Evolutionary conservation across 2,329 filamentous ascomycete species (phyloP).

Genomic region (Alternaria rosae): DNA sequence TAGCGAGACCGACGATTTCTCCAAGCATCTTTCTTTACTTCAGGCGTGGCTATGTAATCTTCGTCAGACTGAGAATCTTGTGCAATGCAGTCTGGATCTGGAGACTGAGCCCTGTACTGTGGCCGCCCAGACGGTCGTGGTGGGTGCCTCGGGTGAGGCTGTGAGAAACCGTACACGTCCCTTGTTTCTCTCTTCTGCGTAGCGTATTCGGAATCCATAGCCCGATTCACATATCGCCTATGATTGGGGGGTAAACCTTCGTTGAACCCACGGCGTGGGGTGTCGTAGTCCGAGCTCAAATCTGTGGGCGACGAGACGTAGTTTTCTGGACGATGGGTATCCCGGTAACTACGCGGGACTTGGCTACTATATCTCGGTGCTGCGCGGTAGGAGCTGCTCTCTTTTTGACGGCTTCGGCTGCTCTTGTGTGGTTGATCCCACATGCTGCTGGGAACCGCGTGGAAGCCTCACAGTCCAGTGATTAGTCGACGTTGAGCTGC

Average conservation of each 20-base stretch:
- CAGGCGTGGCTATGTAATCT: conserved; percentile 10
- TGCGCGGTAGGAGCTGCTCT: neutral
- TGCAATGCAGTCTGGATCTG: conserved; percentile 6
- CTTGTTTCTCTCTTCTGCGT: neutral
- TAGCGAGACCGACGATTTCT: neutral
- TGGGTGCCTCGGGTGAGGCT: neutral
- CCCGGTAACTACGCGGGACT: neutral
- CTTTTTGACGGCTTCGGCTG: conserved; percentile 4
- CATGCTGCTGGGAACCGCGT: conserved; percentile 3
- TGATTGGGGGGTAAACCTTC: neutral
- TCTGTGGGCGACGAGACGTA: conserved; percentile 8
- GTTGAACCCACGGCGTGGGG: neutral
- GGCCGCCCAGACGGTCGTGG: neutral
- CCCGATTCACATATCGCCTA: neutral
- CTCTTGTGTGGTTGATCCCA: conserved; percentile 1
- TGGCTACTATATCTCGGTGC: neutral
- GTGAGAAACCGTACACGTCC: neutral
- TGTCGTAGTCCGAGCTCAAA: conserved; percentile 13
- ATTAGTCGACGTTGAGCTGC: conserved; percentile 1
- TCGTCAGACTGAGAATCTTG: conserved; percentile 5
- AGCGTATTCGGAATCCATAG: conserved; percentile 10
- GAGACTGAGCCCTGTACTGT: conserved; percentile 1
- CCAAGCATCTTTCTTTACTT: neutral
- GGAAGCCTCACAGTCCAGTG: neutral
- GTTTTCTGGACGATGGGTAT: conserved; percentile 8